Conservation (phyloP, 768 basidiomycete genomes). For the Rubroboletus pulcherrimus region DNA sequence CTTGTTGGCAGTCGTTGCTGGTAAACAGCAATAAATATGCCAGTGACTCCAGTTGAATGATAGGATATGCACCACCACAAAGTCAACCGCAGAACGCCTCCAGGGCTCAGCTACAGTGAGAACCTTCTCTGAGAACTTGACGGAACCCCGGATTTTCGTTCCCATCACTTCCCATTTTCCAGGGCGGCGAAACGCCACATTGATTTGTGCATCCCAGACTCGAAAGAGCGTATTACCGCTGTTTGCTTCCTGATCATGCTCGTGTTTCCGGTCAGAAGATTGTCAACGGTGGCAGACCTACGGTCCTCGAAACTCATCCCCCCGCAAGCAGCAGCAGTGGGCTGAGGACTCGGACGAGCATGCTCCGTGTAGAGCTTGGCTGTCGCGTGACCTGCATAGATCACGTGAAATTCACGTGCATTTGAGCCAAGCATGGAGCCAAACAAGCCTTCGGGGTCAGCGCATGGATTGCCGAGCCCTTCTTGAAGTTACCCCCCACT, state of each 20-base stretch:
- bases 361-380: too few species aligned
- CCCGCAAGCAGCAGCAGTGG: background rate
- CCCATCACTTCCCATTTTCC: background rate
- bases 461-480: background rate
- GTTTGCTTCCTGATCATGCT: background rate
- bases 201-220: background rate
- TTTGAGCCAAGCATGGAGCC: constrained; percentile 27
- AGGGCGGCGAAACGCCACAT: background rate
- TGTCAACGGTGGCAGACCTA: background rate
- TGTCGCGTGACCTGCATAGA: background rate
- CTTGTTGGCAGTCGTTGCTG: background rate
- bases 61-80: background rate
- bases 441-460: constrained; percentile 34
- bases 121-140: too few species aligned
- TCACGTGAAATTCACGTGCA: constrained; percentile 32
- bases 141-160: background rate
- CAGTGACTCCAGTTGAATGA: too few species aligned
- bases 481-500: background rate
- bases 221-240: background rate
- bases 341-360: too few species aligned
- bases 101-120: background rate
- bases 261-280: background rate
- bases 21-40: constrained; percentile 20
- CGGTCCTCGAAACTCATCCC: background rate
- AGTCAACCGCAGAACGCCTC: background rate